Evolutionary conservation across 139 green algal species (phyloP).

Genomic region (Volvox reticuliferus): DNA sequence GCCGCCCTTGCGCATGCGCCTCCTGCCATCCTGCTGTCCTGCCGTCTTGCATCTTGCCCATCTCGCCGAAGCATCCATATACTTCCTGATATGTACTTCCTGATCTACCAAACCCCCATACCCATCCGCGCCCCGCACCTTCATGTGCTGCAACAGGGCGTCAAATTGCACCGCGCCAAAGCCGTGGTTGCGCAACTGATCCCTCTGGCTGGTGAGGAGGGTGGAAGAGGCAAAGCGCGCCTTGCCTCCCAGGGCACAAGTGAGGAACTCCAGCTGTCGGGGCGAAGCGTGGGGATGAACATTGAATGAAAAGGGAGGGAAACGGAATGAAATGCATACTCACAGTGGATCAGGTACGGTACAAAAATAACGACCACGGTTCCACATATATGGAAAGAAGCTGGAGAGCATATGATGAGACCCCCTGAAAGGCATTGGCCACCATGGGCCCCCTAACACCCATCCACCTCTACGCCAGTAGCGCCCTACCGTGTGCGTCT

Average conservation of each 20-base stretch:
- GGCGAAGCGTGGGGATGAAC: not conserved
- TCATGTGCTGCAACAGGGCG: slow-evolving; percentile 43
- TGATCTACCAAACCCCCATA: not conserved
- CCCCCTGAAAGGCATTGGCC: too few species aligned
- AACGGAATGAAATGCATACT: too few species aligned
- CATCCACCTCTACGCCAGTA: too few species aligned
- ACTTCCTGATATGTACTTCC: not conserved
- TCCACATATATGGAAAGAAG: too few species aligned
- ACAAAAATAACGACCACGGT: too few species aligned
- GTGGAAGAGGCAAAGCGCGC: slow-evolving; percentile 45
- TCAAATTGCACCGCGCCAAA: slow-evolving; percentile 42
- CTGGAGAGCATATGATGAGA: too few species aligned
- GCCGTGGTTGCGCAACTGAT: slow-evolving; percentile 34
- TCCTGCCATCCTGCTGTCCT: not conserved
- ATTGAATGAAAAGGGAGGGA: not conserved
- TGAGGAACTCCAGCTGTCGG: slow-evolving; percentile 44
- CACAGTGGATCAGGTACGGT: too few species aligned
- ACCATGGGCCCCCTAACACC: too few species aligned
- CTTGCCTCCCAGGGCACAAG: slow-evolving; percentile 44
- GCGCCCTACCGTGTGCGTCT: slow-evolving; percentile 38
- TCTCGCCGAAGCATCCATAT: not conserved
- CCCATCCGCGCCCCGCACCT: not conserved
- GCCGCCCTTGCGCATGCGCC: not conserved
- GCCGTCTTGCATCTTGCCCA: not conserved
- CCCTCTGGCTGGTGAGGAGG: slow-evolving; percentile 34